These are phyloP conservation scores for Scleromitrula shiraiana DNA, from an alignment of 2,329 filamentous ascomycete genomes.

Conservation along the genomic window DNA sequence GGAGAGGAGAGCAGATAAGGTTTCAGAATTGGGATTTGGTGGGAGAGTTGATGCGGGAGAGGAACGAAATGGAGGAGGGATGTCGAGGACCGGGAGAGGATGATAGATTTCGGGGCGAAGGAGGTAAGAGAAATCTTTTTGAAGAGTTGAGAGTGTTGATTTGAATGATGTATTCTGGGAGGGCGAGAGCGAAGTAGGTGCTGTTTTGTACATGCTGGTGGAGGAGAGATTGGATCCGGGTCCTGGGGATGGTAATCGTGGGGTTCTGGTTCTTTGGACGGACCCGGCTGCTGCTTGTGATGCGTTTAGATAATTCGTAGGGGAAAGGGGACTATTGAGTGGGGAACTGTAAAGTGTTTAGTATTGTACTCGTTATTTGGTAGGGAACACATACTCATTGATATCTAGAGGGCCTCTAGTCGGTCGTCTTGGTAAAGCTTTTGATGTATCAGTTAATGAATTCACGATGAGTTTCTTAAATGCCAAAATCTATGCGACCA, in stretches of 20 bases:
- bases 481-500: no score
- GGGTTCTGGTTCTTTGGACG: slow-evolving; percentile 8
- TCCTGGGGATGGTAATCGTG: slow-evolving; percentile 21
- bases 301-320: slow-evolving; percentile 8
- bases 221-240: slow-evolving; percentile 24
- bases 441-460: neutral
- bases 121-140: slow-evolving; percentile 73
- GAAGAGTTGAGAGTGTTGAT: slow-evolving; percentile 31
- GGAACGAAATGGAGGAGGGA: slow-evolving; percentile 60
- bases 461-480: no score
- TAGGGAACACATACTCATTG: slow-evolving; percentile 54
- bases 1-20: slow-evolving; percentile 60
- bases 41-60: slow-evolving; percentile 44
- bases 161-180: slow-evolving; percentile 24
- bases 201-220: slow-evolving; percentile 21
- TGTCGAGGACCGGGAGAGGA: slow-evolving; percentile 56
- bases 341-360: slow-evolving; percentile 14
- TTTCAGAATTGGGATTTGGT: slow-evolving; percentile 48
- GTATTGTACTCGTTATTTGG: neutral
- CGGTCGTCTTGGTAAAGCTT: slow-evolving; percentile 47
- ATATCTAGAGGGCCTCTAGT: slow-evolving; percentile 73
- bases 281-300: slow-evolving; percentile 8
- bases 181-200: slow-evolving; percentile 20
- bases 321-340: slow-evolving; percentile 6
- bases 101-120: slow-evolving; percentile 78